Conservation (phyloP, 208 protist species). For the Trypanosoma platydactyli region DNA sequence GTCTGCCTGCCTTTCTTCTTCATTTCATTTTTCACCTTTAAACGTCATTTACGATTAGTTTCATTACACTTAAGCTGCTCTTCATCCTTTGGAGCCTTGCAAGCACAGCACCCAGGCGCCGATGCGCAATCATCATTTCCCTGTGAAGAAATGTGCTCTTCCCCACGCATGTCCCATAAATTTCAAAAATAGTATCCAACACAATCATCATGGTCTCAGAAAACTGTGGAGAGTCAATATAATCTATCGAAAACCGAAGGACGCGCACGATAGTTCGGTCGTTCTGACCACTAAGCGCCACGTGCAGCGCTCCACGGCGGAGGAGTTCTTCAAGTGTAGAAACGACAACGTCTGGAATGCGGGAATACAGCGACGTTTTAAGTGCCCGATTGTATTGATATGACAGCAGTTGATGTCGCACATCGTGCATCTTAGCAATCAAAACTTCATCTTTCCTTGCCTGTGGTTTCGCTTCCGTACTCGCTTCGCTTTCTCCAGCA, state of each 20-base stretch:
- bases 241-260: conserved; percentile 70
- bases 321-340: conserved; percentile 87
- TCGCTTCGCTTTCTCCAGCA: conserved; percentile 7
- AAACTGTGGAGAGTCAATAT: conserved; percentile 77
- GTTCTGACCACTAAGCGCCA: conserved; percentile 83
- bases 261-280: conserved; percentile 77
- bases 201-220: conserved; percentile 73
- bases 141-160: conserved; percentile 77
- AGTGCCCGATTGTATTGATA: conserved; percentile 82
- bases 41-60: conserved; percentile 72
- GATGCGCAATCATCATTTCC: conserved; percentile 70
- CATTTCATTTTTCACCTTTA: conserved; percentile 24
- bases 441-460: conserved; percentile 35
- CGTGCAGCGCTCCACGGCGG: conserved; percentile 71
- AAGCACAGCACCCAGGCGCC: conserved; percentile 57
- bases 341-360: conserved; percentile 68
- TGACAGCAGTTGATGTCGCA: conserved; percentile 62
- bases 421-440: conserved; percentile 47
- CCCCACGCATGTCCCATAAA: conserved; percentile 63
- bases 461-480: conserved; percentile 22
- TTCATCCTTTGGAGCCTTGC: conserved; percentile 66
- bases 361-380: conserved; percentile 74
- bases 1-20: not conserved
- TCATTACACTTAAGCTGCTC: conserved; percentile 71
- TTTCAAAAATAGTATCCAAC: conserved; percentile 78